Evolutionary conservation across 2,329 filamentous ascomycete species (phyloP).

Genomic region (Sporothrix humicola): DNA sequence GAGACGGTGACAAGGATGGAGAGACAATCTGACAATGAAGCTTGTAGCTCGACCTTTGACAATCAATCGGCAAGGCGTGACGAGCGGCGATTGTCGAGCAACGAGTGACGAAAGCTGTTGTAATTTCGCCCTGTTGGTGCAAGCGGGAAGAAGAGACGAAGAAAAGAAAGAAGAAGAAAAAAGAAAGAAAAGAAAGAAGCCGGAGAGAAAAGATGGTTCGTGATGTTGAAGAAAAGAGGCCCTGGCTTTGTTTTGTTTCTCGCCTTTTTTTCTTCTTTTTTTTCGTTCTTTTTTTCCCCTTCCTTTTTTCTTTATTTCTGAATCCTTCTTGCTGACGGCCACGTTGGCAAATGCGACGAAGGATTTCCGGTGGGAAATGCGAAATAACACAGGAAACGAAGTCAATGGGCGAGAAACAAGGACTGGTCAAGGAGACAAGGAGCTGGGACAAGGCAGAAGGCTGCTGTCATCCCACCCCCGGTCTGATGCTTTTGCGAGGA

Average conservation of each 20-base stretch:
- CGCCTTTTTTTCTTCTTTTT: neutral
- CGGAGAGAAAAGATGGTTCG: neutral
- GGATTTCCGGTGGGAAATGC: neutral
- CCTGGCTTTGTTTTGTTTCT: neutral
- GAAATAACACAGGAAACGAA: neutral
- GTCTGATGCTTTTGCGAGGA: too few species aligned
- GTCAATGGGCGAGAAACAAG: neutral
- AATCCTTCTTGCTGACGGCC: constrained; percentile 10
- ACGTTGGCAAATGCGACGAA: constrained; percentile 4
- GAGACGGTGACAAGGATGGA: neutral
- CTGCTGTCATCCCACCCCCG: too few species aligned
- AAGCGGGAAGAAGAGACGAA: neutral
- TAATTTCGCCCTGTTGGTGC: neutral
- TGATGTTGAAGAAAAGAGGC: neutral
- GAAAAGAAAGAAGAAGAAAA: neutral
- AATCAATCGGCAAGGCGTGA: too few species aligned
- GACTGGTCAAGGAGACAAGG: neutral
- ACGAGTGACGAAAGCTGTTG: neutral
- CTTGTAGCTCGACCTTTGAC: neutral
- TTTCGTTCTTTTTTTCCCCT: neutral
- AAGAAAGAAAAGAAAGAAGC: neutral
- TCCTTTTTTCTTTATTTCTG: neutral
- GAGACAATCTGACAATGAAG: neutral
- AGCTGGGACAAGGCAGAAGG: constrained; percentile 9
- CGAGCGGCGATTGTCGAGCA: neutral